Percentiles rank a stretch among this genome's conserved stretches.
Conservation (phyloP, 1,284 basidiomycete genomes). For the Fomitiporia mediterranea region DNA sequence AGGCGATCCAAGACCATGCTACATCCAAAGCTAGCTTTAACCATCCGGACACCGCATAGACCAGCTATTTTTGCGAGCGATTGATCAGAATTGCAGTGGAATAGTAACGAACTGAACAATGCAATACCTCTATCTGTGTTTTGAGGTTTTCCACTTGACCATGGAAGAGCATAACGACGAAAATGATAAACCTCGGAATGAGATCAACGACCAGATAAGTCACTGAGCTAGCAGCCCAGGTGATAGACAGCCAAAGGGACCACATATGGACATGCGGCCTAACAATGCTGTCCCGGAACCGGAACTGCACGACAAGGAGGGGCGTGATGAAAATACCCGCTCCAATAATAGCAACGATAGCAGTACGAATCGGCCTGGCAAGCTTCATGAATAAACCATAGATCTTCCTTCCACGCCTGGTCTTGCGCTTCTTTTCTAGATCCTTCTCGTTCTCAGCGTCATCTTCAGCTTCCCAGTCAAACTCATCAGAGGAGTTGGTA, state of each 20-base stretch:
- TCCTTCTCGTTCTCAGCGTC: slow-evolving; percentile 34
- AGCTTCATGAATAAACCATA: slow-evolving; percentile 66
- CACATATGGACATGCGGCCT: slow-evolving; percentile 57
- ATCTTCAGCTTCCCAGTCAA: slow-evolving; percentile 64
- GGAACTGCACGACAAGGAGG: slow-evolving; percentile 59
- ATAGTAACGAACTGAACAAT: not conserved
- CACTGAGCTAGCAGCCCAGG: slow-evolving; percentile 59
- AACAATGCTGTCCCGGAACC: slow-evolving; percentile 46
- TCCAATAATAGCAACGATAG: slow-evolving; percentile 54
- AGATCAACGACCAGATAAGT: slow-evolving; percentile 64
- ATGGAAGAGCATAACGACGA: slow-evolving; percentile 48
- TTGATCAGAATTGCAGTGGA: too few species aligned
- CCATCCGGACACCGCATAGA: slow-evolving; percentile 67
- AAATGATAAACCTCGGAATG: slow-evolving; percentile 53
- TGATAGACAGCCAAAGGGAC: slow-evolving; percentile 69
- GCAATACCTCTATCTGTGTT: slow-evolving; percentile 57
- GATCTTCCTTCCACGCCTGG: slow-evolving; percentile 47
- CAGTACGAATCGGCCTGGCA: slow-evolving; percentile 51
- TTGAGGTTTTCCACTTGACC: slow-evolving; percentile 61
- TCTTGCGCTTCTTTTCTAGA: slow-evolving; percentile 27
- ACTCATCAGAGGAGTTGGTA: slow-evolving; percentile 64
- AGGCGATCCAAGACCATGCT: slow-evolving; percentile 65
- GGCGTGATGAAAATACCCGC: slow-evolving; percentile 63
- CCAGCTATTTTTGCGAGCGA: too few species aligned
- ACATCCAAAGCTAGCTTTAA: slow-evolving; percentile 62